phyloP scores from a whole-genome alignment of 129 eudicot species.

The Tagetes patula region DNA sequence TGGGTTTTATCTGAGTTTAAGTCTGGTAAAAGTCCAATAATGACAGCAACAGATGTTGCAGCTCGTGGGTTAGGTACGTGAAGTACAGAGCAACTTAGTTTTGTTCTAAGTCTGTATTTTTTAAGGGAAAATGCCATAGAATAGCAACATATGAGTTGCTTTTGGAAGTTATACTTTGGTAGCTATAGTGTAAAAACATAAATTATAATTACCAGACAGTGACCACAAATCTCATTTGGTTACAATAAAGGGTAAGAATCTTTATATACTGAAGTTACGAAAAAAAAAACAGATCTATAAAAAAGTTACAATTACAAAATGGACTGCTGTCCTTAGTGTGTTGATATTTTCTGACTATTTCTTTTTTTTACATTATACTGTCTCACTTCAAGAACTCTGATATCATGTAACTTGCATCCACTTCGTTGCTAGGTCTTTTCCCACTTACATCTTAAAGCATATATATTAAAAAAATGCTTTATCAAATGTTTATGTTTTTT shows the following conservation, averaged over 20 bases:
- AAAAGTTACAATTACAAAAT: not conserved
- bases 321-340: not conserved
- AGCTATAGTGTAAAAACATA: not conserved
- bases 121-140: not conserved
- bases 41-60: constrained; percentile 98
- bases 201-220: not conserved
- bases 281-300: not conserved
- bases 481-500: not conserved
- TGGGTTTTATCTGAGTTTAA: constrained; percentile 96
- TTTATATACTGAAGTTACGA: not conserved
- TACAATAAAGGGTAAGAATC: not conserved
- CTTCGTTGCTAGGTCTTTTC: not conserved
- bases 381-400: not conserved
- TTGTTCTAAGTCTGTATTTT: not conserved
- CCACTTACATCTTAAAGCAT: not conserved
- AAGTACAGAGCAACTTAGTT: not conserved
- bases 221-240: not conserved
- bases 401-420: not conserved
- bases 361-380: not conserved
- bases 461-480: not conserved
- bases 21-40: constrained; percentile 92
- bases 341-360: not conserved
- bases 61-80: constrained; percentile 93
- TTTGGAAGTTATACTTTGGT: not conserved
- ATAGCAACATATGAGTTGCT: not conserved